phyloP scores from a whole-genome alignment of 2,329 filamentous ascomycete species.

The Hypocrella siamensis region DNA sequence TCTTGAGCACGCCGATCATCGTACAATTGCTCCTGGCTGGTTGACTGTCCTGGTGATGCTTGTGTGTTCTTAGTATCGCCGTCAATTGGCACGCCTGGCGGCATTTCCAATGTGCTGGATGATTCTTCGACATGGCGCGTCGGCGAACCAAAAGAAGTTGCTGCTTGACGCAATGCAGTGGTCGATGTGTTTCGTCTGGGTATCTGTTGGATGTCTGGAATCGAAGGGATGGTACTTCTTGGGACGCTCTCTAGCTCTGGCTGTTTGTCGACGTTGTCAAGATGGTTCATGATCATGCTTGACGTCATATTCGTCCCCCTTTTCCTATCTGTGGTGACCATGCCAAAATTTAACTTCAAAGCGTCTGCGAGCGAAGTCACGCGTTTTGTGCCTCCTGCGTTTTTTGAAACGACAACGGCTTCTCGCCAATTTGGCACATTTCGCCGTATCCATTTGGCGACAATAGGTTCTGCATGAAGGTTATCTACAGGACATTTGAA shows the following conservation, averaged over 20 bases:
- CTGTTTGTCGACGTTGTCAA: conserved; percentile 42
- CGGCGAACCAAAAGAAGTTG: conserved; percentile 29
- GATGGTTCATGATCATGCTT: conserved; percentile 60
- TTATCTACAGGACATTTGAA: conserved; percentile 98
- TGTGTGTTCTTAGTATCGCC: conserved; percentile 8
- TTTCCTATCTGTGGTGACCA: conserved; percentile 75
- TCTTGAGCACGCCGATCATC: conserved; percentile 73
- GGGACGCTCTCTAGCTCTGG: conserved; percentile 21
- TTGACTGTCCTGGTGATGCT: conserved; percentile 11
- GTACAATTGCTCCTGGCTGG: conserved; percentile 35
- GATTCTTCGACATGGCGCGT: conserved; percentile 15
- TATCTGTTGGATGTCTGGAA: conserved; percentile 8
- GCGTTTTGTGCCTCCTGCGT: conserved; percentile 90
- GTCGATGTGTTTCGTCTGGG: conserved; percentile 8
- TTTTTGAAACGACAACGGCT: conserved; percentile 95
- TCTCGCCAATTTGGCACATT: conserved; percentile 81
- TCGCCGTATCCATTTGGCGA: conserved; percentile 86
- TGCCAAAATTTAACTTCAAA: conserved; percentile 92
- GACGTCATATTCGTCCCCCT: conserved; percentile 56
- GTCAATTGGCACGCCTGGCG: conserved; percentile 5
- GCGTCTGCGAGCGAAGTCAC: conserved; percentile 93
- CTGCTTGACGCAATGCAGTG: conserved; percentile 8
- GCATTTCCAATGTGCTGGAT: conserved; percentile 5
- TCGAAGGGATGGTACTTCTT: conserved; percentile 7
- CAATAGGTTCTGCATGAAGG: conserved; percentile 84